A percentile compares a stretch with the other conserved stretches of the same genome.
Conservation (phyloP, 2,329 filamentous ascomycete genomes). For the Colletotrichum godetiae region DNA sequence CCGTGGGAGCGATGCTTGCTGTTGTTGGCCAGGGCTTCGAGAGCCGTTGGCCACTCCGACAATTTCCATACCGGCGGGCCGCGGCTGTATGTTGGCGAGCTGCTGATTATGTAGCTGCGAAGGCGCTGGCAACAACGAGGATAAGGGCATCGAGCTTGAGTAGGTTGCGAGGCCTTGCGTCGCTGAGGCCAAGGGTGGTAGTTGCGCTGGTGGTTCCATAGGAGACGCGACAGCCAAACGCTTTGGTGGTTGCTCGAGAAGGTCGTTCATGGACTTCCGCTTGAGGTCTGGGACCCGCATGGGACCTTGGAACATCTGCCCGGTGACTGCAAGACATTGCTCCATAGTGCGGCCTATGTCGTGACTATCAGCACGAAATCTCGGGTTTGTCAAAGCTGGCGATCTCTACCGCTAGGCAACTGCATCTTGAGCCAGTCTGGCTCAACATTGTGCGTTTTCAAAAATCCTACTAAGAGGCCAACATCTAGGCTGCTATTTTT, state of each 20-base stretch:
- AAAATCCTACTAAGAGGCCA: conserved; percentile 57
- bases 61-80: conserved; percentile 11
- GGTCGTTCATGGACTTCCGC: conserved; percentile 50
- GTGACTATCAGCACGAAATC: conserved; percentile 9
- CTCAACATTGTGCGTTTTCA: conserved; percentile 49
- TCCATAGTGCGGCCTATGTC: conserved; percentile 57
- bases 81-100: conserved; percentile 38
- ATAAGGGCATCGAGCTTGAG: conserved; percentile 13
- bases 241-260: conserved; percentile 46
- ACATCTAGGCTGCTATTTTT: conserved; percentile 65
- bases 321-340: conserved; percentile 55
- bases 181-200: conserved; percentile 21
- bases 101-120: conserved; percentile 22
- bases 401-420: conserved; percentile 55
- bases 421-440: conserved; percentile 62
- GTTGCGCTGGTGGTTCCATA: conserved; percentile 26
- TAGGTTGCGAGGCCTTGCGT: conserved; percentile 8
- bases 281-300: conserved; percentile 46
- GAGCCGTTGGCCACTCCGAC: conserved; percentile 2
- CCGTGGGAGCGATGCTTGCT: conserved; percentile 34
- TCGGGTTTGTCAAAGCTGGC: not conserved
- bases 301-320: conserved; percentile 50
- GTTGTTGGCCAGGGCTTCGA: conserved; percentile 14
- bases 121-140: conserved; percentile 22
- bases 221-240: conserved; percentile 40